Base-by-base conservation (phyloP, 78 protist genomes). In the Dictyostelium intermedium region DNA sequence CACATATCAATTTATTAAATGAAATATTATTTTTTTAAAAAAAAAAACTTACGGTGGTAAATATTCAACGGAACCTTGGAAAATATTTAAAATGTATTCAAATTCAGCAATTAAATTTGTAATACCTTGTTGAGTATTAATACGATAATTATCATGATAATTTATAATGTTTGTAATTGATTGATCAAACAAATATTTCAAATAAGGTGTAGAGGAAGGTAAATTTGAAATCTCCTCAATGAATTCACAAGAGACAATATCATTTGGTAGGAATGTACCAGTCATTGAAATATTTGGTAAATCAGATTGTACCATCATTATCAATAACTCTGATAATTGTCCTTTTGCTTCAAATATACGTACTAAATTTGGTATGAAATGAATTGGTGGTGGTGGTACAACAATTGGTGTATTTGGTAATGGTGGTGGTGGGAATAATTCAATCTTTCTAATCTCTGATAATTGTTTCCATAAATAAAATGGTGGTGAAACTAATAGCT, bases 381-480 rank as follows among this genome's bases (percentile, higher is more conserved):
- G 72, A 45, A 89, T 80, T 35, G 94, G 94, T 23, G 94, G 70
- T 78, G 87, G 81, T 39, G 79, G 61, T 66, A 32, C 20, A n/a
- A 66, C 66, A 37, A 23, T 37, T 35, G 32, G 66, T 50, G 66
- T 27, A 83, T 39, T 39, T 45, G 85, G 94, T 80, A 72, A 61
- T 32, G 82, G 82, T n/a, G 85, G 87, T 32, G 87, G 73, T 69
- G 94, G 94, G 14, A 45, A 89, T 47, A 89, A 83, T 69, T 89
- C 94, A 39, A 37, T 78, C 94, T 89, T 89, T 43, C 94, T 60
- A 23, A 89, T 20, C 2, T 89, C 94, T 25, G 85, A 11, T 77
- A 89, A 63, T 23, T 8, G 23, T 30, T 63, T 43, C 61, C 47
- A 80, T 16, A 89, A 50, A 20, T 23, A 47, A 66, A 80, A 89